These are phyloP conservation scores for Stemphylium vesicarium DNA, from an alignment of 2,329 filamentous ascomycete species.

Conservation along the genomic window DNA sequence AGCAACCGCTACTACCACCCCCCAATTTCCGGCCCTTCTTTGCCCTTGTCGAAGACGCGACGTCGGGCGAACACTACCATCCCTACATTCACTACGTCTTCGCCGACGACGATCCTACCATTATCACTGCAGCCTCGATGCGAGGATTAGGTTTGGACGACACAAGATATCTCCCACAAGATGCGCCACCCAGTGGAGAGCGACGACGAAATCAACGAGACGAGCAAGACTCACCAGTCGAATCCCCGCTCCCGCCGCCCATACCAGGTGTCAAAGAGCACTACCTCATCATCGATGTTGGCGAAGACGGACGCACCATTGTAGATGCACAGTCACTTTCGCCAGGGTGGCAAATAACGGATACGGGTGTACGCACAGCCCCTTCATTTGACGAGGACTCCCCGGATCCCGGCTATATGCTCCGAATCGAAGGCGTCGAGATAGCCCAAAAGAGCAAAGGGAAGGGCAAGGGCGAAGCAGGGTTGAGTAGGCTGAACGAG, in stretches of 20 bases:
- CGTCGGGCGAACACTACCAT: slow-evolving; percentile 77
- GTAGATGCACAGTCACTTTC: slow-evolving; percentile 74
- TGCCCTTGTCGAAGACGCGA: slow-evolving; percentile 78
- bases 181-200: slow-evolving; percentile 26
- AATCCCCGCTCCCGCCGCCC: slow-evolving; percentile 55
- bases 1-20: slow-evolving; percentile 48
- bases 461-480: slow-evolving; percentile 37
- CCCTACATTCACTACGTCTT: slow-evolving; percentile 93
- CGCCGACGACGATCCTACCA: slow-evolving; percentile 83
- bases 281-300: slow-evolving; percentile 64
- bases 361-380: slow-evolving; percentile 61
- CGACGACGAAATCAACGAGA: slow-evolving; percentile 22
- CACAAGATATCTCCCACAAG: slow-evolving; percentile 47
- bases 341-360: slow-evolving; percentile 72
- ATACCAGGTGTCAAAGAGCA: slow-evolving; percentile 59
- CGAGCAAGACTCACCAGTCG: slow-evolving; percentile 32
- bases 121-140: slow-evolving; percentile 71
- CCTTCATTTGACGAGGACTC: slow-evolving; percentile 66
- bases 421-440: slow-evolving; percentile 65
- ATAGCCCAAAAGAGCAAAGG: slow-evolving; percentile 40
- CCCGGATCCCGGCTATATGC: slow-evolving; percentile 60
- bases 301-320: slow-evolving; percentile 58
- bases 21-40: slow-evolving; percentile 79
- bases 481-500: slow-evolving; percentile 36
- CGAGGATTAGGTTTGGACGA: slow-evolving; percentile 58